Conservation (phyloP, 371 early-diverging fungal species). For the Dinochytrium kinnereticum region DNA sequence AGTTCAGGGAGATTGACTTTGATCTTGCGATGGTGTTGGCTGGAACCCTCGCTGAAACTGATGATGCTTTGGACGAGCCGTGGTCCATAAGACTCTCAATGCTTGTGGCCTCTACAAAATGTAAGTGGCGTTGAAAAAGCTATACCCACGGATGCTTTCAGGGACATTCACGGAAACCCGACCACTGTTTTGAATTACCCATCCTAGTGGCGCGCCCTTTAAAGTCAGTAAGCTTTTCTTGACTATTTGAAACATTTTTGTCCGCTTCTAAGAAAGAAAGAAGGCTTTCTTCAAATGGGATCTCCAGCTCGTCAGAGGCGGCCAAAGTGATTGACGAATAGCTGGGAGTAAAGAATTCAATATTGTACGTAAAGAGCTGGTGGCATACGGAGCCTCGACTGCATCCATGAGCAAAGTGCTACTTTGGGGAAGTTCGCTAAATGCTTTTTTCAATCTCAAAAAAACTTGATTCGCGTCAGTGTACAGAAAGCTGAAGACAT, state of each 20-base stretch:
- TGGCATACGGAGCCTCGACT: conserved; percentile 1
- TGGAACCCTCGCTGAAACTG: not conserved
- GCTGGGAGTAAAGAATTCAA: not conserved
- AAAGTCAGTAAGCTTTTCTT: not conserved
- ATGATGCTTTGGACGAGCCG: not conserved
- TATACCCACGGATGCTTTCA: not conserved
- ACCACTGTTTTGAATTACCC: not conserved
- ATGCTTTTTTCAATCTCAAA: conserved; percentile 30
- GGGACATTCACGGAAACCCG: not conserved
- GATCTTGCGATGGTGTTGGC: not conserved
- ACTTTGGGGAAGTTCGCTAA: conserved; percentile 1
- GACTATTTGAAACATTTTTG: too few species aligned
- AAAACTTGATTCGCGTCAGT: conserved; percentile 36
- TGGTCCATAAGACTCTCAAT: not conserved
- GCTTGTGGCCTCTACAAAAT: not conserved
- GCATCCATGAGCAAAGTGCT: not conserved
- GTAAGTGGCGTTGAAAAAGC: too few species aligned
- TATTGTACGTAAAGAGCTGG: not conserved
- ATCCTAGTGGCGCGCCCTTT: not conserved
- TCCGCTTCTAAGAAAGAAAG: not conserved
- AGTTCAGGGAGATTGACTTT: not conserved
- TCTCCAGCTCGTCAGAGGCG: not conserved
- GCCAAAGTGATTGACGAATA: not conserved
- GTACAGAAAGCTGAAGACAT: conserved; percentile 28
- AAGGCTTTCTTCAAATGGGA: conserved; percentile 6